phyloP scores from a whole-genome alignment of 495 filamentous ascomycete genomes.

The Aspergillus asperescens region DNA sequence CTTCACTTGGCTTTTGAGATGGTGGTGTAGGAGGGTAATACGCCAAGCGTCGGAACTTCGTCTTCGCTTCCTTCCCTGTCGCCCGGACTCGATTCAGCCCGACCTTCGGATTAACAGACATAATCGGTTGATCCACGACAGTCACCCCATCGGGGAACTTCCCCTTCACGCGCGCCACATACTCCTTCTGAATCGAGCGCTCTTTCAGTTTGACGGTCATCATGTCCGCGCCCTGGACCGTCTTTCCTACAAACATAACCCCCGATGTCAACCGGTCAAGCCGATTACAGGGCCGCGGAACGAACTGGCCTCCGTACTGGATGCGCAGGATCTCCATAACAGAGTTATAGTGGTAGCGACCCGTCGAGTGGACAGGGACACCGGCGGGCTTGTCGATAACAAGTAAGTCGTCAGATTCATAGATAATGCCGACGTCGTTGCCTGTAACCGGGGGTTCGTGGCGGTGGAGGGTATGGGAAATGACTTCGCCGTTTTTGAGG shows the following conservation, averaged over 20 bases:
- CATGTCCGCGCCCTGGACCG: conserved; percentile 68
- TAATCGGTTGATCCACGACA: conserved; percentile 87
- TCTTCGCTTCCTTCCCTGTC: conserved; percentile 81
- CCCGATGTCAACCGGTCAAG: conserved; percentile 93
- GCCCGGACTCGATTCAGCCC: conserved; percentile 90
- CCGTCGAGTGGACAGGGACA: conserved; percentile 89
- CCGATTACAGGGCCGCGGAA: conserved; percentile 82
- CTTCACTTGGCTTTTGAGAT: conserved; percentile 9
- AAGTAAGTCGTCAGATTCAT: conserved; percentile 86
- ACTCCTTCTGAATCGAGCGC: conserved; percentile 86
- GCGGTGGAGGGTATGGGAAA: conserved; percentile 90
- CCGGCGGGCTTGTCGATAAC: conserved; percentile 97
- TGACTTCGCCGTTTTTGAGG: conserved; percentile 75
- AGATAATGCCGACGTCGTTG: conserved; percentile 71
- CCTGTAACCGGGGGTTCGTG: conserved; percentile 90
- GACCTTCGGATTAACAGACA: conserved; percentile 90
- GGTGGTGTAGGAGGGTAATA: conserved; percentile 63
- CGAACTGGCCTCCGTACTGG: conserved; percentile 62
- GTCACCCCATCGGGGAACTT: conserved; percentile 77
- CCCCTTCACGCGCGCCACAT: conserved; percentile 84
- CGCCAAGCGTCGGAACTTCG: conserved; percentile 81
- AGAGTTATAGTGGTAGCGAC: conserved; percentile 91
- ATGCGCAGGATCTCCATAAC: conserved; percentile 88
- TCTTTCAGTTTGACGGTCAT: conserved; percentile 65
- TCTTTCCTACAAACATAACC: conserved; percentile 95